Percentiles rank a stretch among this genome's conserved stretches.
phyloP scores from a whole-genome alignment of 495 filamentous ascomycete genomes.

The Chaetomium cochliodes region DNA sequence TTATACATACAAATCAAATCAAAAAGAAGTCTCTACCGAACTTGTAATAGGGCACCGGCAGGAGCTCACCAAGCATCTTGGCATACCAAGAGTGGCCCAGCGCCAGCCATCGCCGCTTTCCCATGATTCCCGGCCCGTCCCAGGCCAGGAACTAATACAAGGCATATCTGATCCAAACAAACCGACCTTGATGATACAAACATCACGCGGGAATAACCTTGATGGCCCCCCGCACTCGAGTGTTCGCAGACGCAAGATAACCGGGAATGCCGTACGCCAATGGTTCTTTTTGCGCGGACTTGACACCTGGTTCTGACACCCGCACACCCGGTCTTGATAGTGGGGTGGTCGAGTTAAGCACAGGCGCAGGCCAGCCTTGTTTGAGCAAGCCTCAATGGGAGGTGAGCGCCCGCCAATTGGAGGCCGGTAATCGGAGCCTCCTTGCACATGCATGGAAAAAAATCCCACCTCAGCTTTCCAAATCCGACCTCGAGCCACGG shows the following conservation, averaged over 20 bases:
- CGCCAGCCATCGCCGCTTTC: no score
- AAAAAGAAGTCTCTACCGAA: no score
- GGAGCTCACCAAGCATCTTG: no score
- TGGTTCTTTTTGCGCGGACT: not conserved
- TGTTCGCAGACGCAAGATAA: not conserved
- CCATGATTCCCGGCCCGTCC: no score
- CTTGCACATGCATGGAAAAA: slow-evolving; percentile 8
- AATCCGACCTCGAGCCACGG: not conserved
- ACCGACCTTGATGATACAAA: no score
- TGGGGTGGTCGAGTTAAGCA: slow-evolving; percentile 10
- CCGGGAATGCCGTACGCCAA: not conserved
- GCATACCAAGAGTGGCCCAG: no score
- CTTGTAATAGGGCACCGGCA: no score
- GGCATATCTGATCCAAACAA: no score
- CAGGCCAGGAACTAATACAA: no score
- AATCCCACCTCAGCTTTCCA: slow-evolving; percentile 7
- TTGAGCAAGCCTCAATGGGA: not conserved
- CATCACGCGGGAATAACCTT: no score
- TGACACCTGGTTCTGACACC: slow-evolving; percentile 7
- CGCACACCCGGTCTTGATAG: slow-evolving; percentile 14
- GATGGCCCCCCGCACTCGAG: no score
- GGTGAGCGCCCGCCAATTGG: slow-evolving; percentile 18
- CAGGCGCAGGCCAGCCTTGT: slow-evolving; percentile 17
- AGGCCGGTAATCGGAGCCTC: slow-evolving; percentile 23
- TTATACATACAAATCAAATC: no score